phyloP scores from a whole-genome alignment of 2,329 filamentous ascomycete species.

The Juglanconis sp. region DNA sequence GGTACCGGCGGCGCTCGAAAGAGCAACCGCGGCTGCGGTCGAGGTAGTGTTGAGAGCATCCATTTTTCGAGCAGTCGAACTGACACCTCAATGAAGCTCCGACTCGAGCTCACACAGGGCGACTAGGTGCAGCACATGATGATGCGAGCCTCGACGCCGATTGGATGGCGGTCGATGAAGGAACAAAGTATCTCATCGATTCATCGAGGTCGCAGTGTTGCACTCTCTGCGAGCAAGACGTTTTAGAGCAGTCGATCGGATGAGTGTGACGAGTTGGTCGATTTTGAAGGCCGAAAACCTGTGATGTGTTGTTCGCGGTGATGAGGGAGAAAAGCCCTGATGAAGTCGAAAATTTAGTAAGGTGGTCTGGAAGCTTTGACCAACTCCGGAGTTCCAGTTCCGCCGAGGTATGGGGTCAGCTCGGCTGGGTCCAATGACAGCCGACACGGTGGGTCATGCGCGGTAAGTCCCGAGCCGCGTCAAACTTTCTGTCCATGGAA shows the following conservation, averaged over 20 bases:
- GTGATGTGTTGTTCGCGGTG: background rate
- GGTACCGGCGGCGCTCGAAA: conserved; percentile 10
- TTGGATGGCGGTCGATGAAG: conserved; percentile 13
- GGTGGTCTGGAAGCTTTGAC: conserved; percentile 6
- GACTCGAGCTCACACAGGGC: conserved; percentile 4
- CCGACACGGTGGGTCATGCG: background rate
- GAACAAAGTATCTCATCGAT: conserved; percentile 9
- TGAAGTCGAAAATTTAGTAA: conserved; percentile 1
- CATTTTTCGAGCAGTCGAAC: conserved; percentile 3
- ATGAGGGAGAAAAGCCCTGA: background rate
- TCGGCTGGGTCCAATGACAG: background rate
- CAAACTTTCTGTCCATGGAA: too few relatives aligned
- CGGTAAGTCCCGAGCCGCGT: too few relatives aligned
- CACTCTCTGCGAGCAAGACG: background rate
- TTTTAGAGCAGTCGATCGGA: background rate
- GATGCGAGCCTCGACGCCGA: conserved; percentile 18
- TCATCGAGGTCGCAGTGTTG: conserved; percentile 1
- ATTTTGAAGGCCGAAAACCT: background rate
- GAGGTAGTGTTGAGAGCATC: conserved; percentile 15
- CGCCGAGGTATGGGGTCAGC: background rate
- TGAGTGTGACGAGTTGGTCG: background rate
- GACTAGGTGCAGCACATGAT: conserved; percentile 19
- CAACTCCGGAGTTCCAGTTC: conserved; percentile 3
- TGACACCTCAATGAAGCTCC: background rate
- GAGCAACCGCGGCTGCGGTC: conserved; percentile 5